A percentile compares a stretch with the other conserved stretches of the same genome.
Evolutionary conservation across 1,284 basidiomycete genomes (phyloP).

Genomic region (Boletellus dicymbophilus): DNA sequence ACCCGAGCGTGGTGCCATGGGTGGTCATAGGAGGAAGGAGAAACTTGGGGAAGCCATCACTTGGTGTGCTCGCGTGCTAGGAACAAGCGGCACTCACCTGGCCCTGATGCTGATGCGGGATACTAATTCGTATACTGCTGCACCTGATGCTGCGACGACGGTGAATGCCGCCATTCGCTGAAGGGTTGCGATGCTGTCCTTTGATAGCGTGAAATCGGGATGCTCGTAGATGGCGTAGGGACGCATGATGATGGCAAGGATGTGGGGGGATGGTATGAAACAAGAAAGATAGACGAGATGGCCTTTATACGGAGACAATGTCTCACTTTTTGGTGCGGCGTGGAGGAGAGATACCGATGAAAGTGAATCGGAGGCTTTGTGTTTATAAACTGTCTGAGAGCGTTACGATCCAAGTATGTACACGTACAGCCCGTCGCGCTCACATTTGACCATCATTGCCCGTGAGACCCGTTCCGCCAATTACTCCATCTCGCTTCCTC

Average conservation of each 20-base stretch:
- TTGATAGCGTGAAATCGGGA: constrained; percentile 44
- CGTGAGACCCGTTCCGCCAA: too few relatives aligned
- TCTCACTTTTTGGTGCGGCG: too few relatives aligned
- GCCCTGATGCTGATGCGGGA: constrained; percentile 10
- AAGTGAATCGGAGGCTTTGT: too few relatives aligned
- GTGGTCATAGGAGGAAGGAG: constrained; percentile 14
- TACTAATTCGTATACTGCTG: constrained; percentile 32
- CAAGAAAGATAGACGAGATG: too few relatives aligned
- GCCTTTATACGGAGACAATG: too few relatives aligned
- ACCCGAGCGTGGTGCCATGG: not conserved
- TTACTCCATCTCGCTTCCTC: too few relatives aligned
- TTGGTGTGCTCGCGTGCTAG: not conserved
- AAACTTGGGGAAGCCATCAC: constrained; percentile 14
- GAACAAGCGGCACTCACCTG: constrained; percentile 14
- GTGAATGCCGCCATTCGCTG: constrained; percentile 28
- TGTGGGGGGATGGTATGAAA: not conserved
- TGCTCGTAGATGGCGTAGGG: constrained; percentile 51
- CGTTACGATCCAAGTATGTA: too few relatives aligned
- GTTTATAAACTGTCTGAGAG: too few relatives aligned
- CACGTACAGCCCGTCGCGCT: too few relatives aligned
- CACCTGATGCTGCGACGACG: constrained; percentile 33
- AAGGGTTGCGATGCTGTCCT: constrained; percentile 24
- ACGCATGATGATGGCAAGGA: constrained; percentile 40
- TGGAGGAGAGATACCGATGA: too few relatives aligned
- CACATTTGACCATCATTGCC: too few relatives aligned